Evolutionary conservation across 163 green algal species (phyloP).

Genomic region (Chlamydomonas reinhardtii): DNA sequence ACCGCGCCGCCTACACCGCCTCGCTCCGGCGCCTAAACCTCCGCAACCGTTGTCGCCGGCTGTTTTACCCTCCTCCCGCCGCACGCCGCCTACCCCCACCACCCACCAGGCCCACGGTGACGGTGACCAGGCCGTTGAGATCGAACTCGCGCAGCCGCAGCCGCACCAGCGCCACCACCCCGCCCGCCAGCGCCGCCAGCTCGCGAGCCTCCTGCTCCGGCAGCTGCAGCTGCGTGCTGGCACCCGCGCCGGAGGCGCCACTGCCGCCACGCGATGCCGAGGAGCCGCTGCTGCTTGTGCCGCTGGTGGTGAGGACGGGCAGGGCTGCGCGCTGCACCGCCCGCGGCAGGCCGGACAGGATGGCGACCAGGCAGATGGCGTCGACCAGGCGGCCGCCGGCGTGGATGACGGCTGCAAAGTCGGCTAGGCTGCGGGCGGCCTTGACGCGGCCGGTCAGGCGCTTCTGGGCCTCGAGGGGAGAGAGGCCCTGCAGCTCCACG

Average conservation of each 20-base stretch:
- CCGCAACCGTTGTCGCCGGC: too few relatives aligned
- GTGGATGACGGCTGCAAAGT: conserved; percentile 22
- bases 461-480: conserved; percentile 34
- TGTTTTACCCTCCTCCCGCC: too few relatives aligned
- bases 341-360: conserved; percentile 22
- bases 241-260: not conserved
- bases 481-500: conserved; percentile 32
- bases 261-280: not conserved
- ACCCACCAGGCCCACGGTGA: conserved; percentile 46
- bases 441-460: conserved; percentile 43
- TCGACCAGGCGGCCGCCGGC: conserved; percentile 43
- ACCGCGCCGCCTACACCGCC: too few relatives aligned
- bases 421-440: conserved; percentile 12
- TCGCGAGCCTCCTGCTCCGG: not conserved
- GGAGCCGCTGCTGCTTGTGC: not conserved
- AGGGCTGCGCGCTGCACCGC: conserved; percentile 9
- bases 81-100: not conserved
- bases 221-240: conserved; percentile 5
- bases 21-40: too few relatives aligned
- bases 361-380: conserved; percentile 43
- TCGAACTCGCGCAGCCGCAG: conserved; percentile 43
- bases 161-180: conserved; percentile 12
- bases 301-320: not conserved
- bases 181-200: not conserved
- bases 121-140: conserved; percentile 42